Evolutionary conservation across 139 green algal species (phyloP).

Genomic region (Tetradesmus obliquus): DNA sequence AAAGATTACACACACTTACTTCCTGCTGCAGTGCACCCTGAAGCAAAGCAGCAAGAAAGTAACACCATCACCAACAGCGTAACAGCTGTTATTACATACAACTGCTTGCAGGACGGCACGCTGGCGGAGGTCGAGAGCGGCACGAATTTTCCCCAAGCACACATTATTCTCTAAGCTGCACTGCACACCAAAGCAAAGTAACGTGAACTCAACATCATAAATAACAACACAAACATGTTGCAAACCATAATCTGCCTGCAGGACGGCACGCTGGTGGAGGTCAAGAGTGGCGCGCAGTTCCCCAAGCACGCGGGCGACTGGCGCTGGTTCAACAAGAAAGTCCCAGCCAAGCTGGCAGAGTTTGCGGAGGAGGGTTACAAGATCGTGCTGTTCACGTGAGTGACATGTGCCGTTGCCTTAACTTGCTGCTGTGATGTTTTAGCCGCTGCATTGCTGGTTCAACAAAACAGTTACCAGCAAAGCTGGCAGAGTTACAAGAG

Average conservation of each 20-base stretch:
- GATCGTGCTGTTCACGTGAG: conserved; percentile 79
- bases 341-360: conserved; percentile 56
- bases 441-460: background rate
- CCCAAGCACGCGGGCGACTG: conserved; percentile 62
- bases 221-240: background rate
- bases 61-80: no score
- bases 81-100: no score
- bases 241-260: conserved; percentile 22
- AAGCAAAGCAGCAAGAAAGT: no score
- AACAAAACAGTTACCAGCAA: conserved; percentile 51
- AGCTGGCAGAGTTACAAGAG: conserved; percentile 72
- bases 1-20: no score
- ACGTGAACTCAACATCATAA: background rate
- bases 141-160: conserved; percentile 46
- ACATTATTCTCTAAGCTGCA: no score
- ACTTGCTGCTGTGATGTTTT: background rate
- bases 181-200: no score
- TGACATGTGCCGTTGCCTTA: background rate
- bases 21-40: no score
- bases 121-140: conserved; percentile 68
- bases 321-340: conserved; percentile 70
- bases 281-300: conserved; percentile 64
- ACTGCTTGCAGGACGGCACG: conserved; percentile 72
- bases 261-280: conserved; percentile 81
- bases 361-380: conserved; percentile 69